Percentiles rank a stretch among this genome's conserved stretches.
Conservation (phyloP, 495 filamentous ascomycete species). For the Penicillium pulvis region DNA sequence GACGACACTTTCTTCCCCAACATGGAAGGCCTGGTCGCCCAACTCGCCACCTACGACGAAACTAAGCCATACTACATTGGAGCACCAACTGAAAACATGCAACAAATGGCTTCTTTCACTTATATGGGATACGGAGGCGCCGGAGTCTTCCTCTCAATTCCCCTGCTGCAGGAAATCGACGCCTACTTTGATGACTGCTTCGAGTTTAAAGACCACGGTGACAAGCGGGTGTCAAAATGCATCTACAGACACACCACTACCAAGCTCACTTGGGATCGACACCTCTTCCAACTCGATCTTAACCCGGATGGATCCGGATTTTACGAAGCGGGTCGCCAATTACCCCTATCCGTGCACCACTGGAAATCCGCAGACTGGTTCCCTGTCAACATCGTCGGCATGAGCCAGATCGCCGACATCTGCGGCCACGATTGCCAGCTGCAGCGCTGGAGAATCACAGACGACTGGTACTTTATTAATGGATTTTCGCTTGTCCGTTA, state of each 20-base stretch:
- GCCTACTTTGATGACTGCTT: slow-evolving; percentile 23
- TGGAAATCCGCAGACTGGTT: slow-evolving; percentile 39
- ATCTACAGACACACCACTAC: slow-evolving; percentile 39
- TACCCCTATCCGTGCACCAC: slow-evolving; percentile 49
- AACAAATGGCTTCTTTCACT: slow-evolving; percentile 34
- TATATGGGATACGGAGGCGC: slow-evolving; percentile 50
- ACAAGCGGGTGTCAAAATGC: slow-evolving; percentile 41
- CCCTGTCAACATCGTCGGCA: slow-evolving; percentile 37
- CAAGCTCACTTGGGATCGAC: slow-evolving; percentile 38
- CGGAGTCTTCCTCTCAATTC: slow-evolving; percentile 46
- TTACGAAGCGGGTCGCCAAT: slow-evolving; percentile 43
- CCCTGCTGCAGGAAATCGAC: slow-evolving; percentile 34
- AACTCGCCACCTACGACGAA: slow-evolving; percentile 35
- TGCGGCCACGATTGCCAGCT: slow-evolving; percentile 51
- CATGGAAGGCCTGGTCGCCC: slow-evolving; percentile 34
- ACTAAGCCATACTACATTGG: slow-evolving; percentile 44
- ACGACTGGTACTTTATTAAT: slow-evolving; percentile 47
- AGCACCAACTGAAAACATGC: slow-evolving; percentile 43
- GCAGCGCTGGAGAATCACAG: slow-evolving; percentile 48
- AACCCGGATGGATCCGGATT: slow-evolving; percentile 39
- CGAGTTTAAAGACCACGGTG: slow-evolving; percentile 23
- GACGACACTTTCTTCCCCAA: slow-evolving; percentile 61
- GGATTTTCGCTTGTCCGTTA: slow-evolving; percentile 42
- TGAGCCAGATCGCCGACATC: slow-evolving; percentile 29
- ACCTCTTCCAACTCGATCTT: slow-evolving; percentile 44